Percentiles rank a stretch among this genome's conserved stretches.
These are phyloP conservation scores for Pichia scutulata DNA, from an alignment of 805 yeast genomes.

Conservation along the genomic window DNA sequence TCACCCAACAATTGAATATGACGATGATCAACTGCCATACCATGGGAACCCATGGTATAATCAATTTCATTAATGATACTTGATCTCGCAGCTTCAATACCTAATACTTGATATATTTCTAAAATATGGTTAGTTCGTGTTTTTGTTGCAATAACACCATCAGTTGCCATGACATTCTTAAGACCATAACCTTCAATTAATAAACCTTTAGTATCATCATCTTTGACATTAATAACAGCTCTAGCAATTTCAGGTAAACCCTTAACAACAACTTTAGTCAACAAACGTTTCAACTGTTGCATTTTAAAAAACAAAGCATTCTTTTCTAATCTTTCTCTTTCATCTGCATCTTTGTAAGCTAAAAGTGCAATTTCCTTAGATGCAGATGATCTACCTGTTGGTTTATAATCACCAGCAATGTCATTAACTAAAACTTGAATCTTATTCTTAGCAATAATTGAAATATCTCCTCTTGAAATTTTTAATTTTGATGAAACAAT, in stretches of 20 bases:
- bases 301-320: constrained; percentile 73
- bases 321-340: constrained; percentile 29
- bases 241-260: constrained; percentile 88
- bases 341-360: constrained; percentile 29
- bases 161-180: constrained; percentile 93
- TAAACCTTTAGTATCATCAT: constrained; percentile 79
- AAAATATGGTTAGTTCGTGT: constrained; percentile 89
- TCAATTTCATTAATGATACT: constrained; percentile 92
- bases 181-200: constrained; percentile 97
- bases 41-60: constrained; percentile 97
- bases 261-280: constrained; percentile 85
- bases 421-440: constrained; percentile 58
- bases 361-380: constrained; percentile 25
- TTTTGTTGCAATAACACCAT: constrained; percentile 85
- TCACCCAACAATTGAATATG: constrained; percentile 96
- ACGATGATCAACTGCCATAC: constrained; percentile 99
- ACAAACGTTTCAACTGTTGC: constrained; percentile 78
- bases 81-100: constrained; percentile 95
- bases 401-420: constrained; percentile 31
- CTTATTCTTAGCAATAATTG: constrained; percentile 55
- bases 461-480: constrained; percentile 64
- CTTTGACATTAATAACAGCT: constrained; percentile 91
- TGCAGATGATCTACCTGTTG: constrained; percentile 34
- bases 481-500: constrained; percentile 79
- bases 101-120: constrained; percentile 82